phyloP scores from a whole-genome alignment of 1,139 yeast species.

The Groenewaldozyma sp. region DNA sequence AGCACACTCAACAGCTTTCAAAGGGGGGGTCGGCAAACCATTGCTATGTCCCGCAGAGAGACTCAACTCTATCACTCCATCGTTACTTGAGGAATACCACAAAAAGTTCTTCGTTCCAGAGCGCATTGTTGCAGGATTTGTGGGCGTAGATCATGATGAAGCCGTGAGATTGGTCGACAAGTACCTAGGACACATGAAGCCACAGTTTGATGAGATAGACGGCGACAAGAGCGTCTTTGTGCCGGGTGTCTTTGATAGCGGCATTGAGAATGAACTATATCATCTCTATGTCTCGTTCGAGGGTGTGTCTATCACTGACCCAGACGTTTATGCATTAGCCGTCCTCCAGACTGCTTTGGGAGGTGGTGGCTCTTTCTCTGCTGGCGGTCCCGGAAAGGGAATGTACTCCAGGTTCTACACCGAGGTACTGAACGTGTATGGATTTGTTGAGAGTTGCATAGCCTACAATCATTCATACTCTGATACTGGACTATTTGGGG shows the following conservation, averaged over 20 bases:
- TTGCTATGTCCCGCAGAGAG: slow-evolving; percentile 70
- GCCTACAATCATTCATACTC: slow-evolving; percentile 86
- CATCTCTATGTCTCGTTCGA: slow-evolving; percentile 86
- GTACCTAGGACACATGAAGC: slow-evolving; percentile 55
- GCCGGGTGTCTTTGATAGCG: slow-evolving; percentile 10
- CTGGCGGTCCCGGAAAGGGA: slow-evolving; percentile 99
- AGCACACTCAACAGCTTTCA: slow-evolving; percentile 74
- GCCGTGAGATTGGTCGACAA: slow-evolving; percentile 59
- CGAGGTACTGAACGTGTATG: slow-evolving; percentile 81
- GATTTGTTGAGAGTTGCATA: slow-evolving; percentile 81
- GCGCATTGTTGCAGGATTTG: slow-evolving; percentile 76
- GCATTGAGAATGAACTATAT: slow-evolving; percentile 45
- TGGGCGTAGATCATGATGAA: slow-evolving; percentile 66
- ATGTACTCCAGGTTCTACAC: slow-evolving; percentile 94
- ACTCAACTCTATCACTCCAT: slow-evolving; percentile 45
- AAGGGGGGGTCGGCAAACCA: slow-evolving; percentile 78
- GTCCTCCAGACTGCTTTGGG: slow-evolving; percentile 88
- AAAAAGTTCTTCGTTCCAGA: slow-evolving; percentile 67
- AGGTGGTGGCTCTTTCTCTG: slow-evolving; percentile 95
- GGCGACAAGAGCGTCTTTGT: slow-evolving; percentile 7
- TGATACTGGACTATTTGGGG: slow-evolving; percentile 87
- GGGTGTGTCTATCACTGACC: slow-evolving; percentile 74
- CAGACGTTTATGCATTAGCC: slow-evolving; percentile 86
- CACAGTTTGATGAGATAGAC: slow-evolving; percentile 11
- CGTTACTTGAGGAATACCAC: slow-evolving; percentile 54